Evolutionary conservation across 305 asterid genomes (phyloP).

Genomic region (Solanum hybrid): DNA sequence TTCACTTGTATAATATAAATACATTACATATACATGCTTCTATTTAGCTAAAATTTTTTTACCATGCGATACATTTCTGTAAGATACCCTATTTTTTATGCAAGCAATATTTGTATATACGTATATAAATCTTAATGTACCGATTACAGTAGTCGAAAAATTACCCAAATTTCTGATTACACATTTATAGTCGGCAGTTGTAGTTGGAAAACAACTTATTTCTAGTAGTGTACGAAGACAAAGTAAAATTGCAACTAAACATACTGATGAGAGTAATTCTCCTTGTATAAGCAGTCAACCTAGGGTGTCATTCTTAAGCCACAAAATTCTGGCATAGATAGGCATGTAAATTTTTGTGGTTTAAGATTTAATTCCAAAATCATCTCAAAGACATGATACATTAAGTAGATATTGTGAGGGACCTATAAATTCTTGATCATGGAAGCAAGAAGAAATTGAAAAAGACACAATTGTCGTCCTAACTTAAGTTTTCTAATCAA

Average conservation of each 20-base stretch:
- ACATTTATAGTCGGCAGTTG: not conserved
- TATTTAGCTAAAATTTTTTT: not conserved
- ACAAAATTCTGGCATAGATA: not conserved
- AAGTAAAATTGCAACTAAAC: not conserved
- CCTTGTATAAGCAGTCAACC: not conserved
- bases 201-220: not conserved
- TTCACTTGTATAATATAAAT: not conserved
- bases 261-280: not conserved
- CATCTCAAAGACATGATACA: not conserved
- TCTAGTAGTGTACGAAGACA: not conserved
- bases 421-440: not conserved
- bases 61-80: not conserved
- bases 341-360: not conserved
- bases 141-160: not conserved
- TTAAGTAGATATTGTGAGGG: not conserved
- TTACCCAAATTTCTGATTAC: not conserved
- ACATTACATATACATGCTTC: not conserved
- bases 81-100: not conserved
- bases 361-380: not conserved
- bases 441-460: not conserved
- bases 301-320: not conserved
- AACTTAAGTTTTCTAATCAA: not conserved
- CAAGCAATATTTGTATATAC: not conserved
- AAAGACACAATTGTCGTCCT: not conserved
- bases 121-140: no score